Conservation (phyloP, 805 yeast species). For the Barnettozyma californica region DNA sequence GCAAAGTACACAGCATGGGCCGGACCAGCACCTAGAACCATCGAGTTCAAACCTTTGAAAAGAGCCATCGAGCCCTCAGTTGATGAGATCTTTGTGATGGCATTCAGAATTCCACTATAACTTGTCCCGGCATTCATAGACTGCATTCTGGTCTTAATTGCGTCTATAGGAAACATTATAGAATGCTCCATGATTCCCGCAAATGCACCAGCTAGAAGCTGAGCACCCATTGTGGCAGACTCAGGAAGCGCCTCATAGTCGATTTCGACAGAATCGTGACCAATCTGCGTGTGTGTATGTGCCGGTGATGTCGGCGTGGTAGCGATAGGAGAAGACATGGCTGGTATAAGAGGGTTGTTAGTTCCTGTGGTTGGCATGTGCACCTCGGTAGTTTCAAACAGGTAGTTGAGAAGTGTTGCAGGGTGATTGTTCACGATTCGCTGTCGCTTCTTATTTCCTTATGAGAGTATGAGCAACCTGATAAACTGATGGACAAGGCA, state of each 20-base stretch:
- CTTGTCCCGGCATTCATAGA: conserved; percentile 16
- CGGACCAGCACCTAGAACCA: conserved; percentile 96
- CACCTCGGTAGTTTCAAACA: not conserved
- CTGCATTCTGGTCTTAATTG: conserved; percentile 95
- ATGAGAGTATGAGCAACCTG: not conserved
- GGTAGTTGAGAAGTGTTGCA: not conserved
- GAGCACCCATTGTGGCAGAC: conserved; percentile 75
- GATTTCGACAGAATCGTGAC: conserved; percentile 36
- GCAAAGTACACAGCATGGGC: conserved; percentile 96
- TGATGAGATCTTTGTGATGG: conserved; percentile 72
- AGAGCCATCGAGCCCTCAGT: conserved; percentile 83
- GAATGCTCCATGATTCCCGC: conserved; percentile 99
- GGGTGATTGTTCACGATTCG: too few relatives aligned
- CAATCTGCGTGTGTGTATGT: not conserved
- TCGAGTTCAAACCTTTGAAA: conserved; percentile 93
- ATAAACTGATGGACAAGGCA: not conserved
- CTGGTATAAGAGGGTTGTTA: not conserved
- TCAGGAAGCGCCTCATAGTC: conserved; percentile 93
- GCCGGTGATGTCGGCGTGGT: not conserved
- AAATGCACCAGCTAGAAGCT: conserved; percentile 89
- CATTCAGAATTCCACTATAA: conserved; percentile 47
- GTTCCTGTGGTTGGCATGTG: not conserved
- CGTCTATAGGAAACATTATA: conserved; percentile 94
- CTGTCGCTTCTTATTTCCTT: too few relatives aligned
- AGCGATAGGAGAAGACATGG: not conserved